phyloP scores from a whole-genome alignment of 352 stramenopile species.

The Globisporangium heterothallicum region DNA sequence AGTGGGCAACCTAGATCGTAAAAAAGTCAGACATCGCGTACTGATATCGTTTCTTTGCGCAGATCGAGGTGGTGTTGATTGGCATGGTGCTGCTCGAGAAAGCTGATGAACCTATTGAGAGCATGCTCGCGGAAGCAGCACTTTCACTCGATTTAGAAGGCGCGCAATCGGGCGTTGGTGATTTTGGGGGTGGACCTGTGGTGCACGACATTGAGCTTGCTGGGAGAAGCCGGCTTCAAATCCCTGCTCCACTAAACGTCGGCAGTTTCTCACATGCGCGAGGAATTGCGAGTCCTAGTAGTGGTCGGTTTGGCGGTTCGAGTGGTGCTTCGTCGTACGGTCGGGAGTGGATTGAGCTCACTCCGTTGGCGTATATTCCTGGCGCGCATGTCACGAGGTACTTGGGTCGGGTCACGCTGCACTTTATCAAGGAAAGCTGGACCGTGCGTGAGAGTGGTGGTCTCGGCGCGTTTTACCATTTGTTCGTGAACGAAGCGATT shows the following conservation, averaged over 20 bases:
- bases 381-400: slow-evolving; percentile 67
- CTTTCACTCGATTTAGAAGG: slow-evolving; percentile 35
- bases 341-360: slow-evolving; percentile 83
- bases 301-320: slow-evolving; percentile 12
- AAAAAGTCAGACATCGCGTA: not conserved
- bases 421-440: slow-evolving; percentile 90
- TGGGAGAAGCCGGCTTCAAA: slow-evolving; percentile 29
- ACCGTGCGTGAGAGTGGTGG: slow-evolving; percentile 83
- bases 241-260: slow-evolving; percentile 33
- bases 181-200: slow-evolving; percentile 10
- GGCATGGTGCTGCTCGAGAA: slow-evolving; percentile 73
- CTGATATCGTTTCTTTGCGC: not conserved
- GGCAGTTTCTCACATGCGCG: slow-evolving; percentile 37
- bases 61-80: slow-evolving; percentile 84
- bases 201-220: slow-evolving; percentile 39
- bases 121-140: slow-evolving; percentile 37
- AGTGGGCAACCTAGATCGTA: not conserved
- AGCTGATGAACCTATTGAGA: slow-evolving; percentile 42
- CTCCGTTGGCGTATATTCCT: slow-evolving; percentile 74
- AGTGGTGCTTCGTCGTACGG: slow-evolving; percentile 25
- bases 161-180: slow-evolving; percentile 8
- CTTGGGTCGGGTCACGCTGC: slow-evolving; percentile 79
- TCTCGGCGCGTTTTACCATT: slow-evolving; percentile 81
- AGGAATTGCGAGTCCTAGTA: slow-evolving; percentile 11
- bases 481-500: slow-evolving; percentile 85